A percentile compares a stretch with the other conserved stretches of the same genome.
phyloP scores from a whole-genome alignment of 192 early-diverging fungal genomes.

The Podila clonocystis region DNA sequence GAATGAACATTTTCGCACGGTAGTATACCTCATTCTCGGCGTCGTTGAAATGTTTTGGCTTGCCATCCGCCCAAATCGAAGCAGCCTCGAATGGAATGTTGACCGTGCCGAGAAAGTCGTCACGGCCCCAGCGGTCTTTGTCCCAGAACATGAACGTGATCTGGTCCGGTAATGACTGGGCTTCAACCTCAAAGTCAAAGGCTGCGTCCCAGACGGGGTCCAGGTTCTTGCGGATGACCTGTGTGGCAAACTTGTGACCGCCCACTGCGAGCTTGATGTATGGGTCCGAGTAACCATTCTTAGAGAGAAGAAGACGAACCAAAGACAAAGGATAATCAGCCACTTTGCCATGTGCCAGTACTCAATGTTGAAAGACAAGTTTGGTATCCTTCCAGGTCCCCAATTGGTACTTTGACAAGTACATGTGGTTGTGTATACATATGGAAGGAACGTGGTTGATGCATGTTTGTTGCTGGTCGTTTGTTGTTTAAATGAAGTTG shows the following conservation, averaged over 20 bases:
- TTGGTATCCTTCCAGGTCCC: no score
- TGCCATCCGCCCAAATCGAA: constrained; percentile 55
- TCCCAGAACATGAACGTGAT: constrained; percentile 73
- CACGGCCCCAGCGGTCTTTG: constrained; percentile 67
- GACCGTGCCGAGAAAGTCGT: constrained; percentile 75
- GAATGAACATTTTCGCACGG: no score
- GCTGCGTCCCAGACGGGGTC: constrained; percentile 73
- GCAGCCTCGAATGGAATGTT: constrained; percentile 64
- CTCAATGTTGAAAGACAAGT: no score
- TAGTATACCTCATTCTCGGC: constrained; percentile 57
- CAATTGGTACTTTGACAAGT: no score
- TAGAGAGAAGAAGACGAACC: no score
- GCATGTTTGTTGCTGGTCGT: no score
- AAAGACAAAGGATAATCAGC: background rate
- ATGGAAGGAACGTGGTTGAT: background rate
- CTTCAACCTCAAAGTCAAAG: constrained; percentile 64
- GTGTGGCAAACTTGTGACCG: constrained; percentile 57
- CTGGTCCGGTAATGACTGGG: constrained; percentile 40
- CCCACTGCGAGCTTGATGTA: constrained; percentile 43
- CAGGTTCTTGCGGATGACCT: constrained; percentile 69
- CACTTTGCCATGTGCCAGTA: no score
- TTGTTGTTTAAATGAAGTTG: background rate
- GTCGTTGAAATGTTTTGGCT: constrained; percentile 59
- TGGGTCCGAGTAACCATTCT: constrained; percentile 48
- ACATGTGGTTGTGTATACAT: background rate